Evolutionary conservation across 208 protist genomes (phyloP).

Genomic region (Endotrypanum monterogeii): DNA sequence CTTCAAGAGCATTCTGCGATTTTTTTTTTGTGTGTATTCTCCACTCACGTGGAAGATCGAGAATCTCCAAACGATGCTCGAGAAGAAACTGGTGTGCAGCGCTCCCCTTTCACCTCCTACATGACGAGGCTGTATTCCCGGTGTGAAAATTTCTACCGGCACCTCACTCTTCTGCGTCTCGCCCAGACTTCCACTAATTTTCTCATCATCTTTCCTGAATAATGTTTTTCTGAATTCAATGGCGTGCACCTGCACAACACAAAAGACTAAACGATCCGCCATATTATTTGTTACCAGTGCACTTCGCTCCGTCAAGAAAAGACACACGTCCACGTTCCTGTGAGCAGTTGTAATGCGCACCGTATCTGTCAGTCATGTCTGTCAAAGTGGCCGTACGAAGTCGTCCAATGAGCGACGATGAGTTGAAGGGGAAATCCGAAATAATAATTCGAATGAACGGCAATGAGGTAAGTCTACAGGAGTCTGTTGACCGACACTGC

Average conservation of each 20-base stretch:
- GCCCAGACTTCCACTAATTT: too few relatives aligned
- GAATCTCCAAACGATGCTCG: too few relatives aligned
- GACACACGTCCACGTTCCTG: background rate
- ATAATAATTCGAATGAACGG: constrained; percentile 75
- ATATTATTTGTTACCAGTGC: too few relatives aligned
- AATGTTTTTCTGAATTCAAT: background rate
- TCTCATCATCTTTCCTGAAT: background rate
- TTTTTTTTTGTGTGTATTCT: too few relatives aligned
- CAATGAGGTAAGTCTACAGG: constrained; percentile 47
- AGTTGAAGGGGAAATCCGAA: constrained; percentile 41
- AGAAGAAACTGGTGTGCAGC: too few relatives aligned
- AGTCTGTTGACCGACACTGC: constrained; percentile 39
- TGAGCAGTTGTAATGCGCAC: background rate
- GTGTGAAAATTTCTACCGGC: background rate
- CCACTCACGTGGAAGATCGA: too few relatives aligned
- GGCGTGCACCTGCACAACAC: background rate
- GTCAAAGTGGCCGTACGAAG: constrained; percentile 83
- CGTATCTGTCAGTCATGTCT: constrained; percentile 38
- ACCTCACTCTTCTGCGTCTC: background rate
- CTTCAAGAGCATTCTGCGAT: too few relatives aligned
- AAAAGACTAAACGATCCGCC: too few relatives aligned
- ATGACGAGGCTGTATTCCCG: too few relatives aligned
- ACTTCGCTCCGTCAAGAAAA: too few relatives aligned
- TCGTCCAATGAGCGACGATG: constrained; percentile 61
- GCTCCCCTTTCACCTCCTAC: too few relatives aligned